Evolutionary conservation across 306 rosid genomes (phyloP).

Genomic region (Vigna hirtella): DNA sequence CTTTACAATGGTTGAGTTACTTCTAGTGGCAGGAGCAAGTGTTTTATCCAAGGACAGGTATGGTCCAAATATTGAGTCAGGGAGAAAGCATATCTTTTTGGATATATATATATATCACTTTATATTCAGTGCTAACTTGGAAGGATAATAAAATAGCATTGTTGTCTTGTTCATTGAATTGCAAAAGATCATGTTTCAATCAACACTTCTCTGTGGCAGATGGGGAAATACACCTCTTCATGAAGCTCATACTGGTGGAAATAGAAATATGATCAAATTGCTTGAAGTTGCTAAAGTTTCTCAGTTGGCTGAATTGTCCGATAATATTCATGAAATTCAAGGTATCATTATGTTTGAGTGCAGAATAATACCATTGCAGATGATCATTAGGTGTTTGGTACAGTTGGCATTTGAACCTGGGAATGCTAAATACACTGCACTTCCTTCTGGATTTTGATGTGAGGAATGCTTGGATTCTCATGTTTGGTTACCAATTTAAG

Average conservation of each 20-base stretch:
- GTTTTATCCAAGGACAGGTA: slow-evolving; percentile 72
- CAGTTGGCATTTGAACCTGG: background rate
- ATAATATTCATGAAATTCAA: slow-evolving; percentile 39
- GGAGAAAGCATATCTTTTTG: background rate
- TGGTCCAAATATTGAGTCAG: background rate
- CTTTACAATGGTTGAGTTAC: slow-evolving; percentile 52
- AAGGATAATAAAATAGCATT: background rate
- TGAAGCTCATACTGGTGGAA: slow-evolving; percentile 62
- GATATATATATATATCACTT: background rate
- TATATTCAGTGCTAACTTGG: slow-evolving; percentile 17
- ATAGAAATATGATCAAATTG: slow-evolving; percentile 58
- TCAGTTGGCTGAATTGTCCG: slow-evolving; percentile 51
- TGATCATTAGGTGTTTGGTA: background rate
- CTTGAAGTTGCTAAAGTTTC: slow-evolving; percentile 61
- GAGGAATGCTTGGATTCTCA: slow-evolving; percentile 9
- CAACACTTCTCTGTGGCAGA: slow-evolving; percentile 49
- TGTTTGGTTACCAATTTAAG: background rate
- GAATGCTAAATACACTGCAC: background rate
- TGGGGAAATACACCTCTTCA: slow-evolving; percentile 81
- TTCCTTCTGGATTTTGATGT: background rate
- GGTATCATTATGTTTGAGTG: slow-evolving; percentile 38
- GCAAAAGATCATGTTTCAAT: background rate
- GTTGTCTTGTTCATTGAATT: slow-evolving; percentile 20
- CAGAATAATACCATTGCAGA: slow-evolving; percentile 13
- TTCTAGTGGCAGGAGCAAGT: slow-evolving; percentile 72